Evolutionary conservation across 495 filamentous ascomycete species (phyloP).

Genomic region (Arthonia radiata): DNA sequence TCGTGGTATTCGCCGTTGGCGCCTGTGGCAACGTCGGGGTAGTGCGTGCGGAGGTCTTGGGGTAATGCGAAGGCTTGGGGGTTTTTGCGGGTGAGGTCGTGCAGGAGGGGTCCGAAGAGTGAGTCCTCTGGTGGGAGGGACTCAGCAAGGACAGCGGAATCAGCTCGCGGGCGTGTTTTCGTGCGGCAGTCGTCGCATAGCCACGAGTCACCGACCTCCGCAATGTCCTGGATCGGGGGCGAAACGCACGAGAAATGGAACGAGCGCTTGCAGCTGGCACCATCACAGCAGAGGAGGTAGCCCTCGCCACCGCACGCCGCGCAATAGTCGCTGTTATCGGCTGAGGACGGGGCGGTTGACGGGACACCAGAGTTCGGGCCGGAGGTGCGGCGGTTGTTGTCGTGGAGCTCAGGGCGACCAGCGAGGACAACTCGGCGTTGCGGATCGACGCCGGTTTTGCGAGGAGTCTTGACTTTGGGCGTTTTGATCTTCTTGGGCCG

Average conservation of each 20-base stretch:
- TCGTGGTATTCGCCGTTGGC: constrained; percentile 62
- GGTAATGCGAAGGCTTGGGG: constrained; percentile 55
- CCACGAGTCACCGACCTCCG: constrained; percentile 50
- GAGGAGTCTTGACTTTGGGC: too few relatives aligned
- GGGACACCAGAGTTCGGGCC: too few relatives aligned
- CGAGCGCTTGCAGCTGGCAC: constrained; percentile 55
- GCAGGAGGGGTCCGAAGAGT: constrained; percentile 34
- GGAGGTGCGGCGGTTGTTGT: too few relatives aligned
- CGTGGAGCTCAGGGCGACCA: too few relatives aligned
- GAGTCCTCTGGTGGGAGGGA: too few relatives aligned
- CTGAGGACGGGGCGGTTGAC: constrained; percentile 5
- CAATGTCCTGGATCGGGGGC: constrained; percentile 40
- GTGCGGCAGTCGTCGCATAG: constrained; percentile 51
- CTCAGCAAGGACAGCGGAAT: constrained; percentile 13
- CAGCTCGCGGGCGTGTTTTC: constrained; percentile 11
- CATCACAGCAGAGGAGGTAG: constrained; percentile 78
- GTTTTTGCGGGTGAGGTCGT: constrained; percentile 33
- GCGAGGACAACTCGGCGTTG: too few relatives aligned
- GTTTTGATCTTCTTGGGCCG: too few relatives aligned
- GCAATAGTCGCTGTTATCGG: constrained; percentile 73
- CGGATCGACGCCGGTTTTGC: too few relatives aligned
- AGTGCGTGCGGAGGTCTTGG: constrained; percentile 37
- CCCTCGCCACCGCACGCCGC: constrained; percentile 57
- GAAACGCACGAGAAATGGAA: constrained; percentile 74
- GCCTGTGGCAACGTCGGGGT: constrained; percentile 46